Evolutionary conservation across 2,329 filamentous ascomycete genomes (phyloP), one percentile per base, ranked within the genome.

Genomic region (Zasmidium citrigriseum): DNA sequence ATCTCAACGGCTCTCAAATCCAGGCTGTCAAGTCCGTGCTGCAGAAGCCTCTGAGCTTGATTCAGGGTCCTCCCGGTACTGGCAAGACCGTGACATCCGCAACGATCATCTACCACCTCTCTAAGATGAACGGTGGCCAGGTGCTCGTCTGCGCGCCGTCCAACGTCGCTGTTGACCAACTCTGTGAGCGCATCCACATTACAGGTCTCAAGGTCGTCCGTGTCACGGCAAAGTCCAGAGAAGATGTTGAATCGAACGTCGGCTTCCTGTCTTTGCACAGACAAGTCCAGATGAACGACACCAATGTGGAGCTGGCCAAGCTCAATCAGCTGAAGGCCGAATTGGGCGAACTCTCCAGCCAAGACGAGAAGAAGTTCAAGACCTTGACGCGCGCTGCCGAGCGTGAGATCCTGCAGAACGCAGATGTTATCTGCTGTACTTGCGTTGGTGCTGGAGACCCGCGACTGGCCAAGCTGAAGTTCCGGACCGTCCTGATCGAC

Each of bases 311-410:
- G 73, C 82, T 99, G 58, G 88, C 89, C 70, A 98, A 97, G 75
- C 86, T 98, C 55, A 91, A 91, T 52, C 91, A 96, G 75, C 86
- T 99, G 58, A 99, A 99, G 83, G 88, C 83, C 56, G 93, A 97
- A 69, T 81, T 93, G 48, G 93, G 93, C 59, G 95, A 98, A 77
- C 76, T 99, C 62, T 95, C 91, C 3, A 96, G 91, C 69, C 89
- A 96, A 75, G 95, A 99, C 71, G 95, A 99, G 78, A 99, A 99
- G 83, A 96, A 96, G 71, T 95, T 95, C 82, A 97, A 97, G 78
- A 90, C 96, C 72, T 84, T 99, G 52, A 97, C 93, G 60, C 90
- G 96, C 68, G 88, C 89, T 58, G 95, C 95, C 9, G 95, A 99
- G 77, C 89, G 93, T 56, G 95, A 99, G 75, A 97, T 99, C 60